Percentiles rank a stretch among this genome's conserved stretches.
Evolutionary conservation across 768 basidiomycete genomes (phyloP).

Genomic region (Termitomyces sp.): DNA sequence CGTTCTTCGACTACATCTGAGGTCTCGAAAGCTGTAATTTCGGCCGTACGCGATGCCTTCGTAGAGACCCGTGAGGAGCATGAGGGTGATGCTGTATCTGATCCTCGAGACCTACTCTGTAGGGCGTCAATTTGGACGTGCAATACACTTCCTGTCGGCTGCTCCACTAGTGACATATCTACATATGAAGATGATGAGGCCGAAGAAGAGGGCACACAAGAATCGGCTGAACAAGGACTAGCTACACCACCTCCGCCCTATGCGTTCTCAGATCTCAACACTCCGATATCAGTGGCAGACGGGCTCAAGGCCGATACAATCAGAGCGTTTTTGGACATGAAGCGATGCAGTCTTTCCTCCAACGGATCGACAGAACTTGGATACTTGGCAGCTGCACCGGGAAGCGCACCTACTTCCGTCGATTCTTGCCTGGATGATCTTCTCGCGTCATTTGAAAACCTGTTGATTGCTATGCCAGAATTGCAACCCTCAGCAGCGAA

Average conservation of each 20-base stretch:
- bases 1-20: constrained; percentile 4
- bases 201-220: constrained; percentile 9
- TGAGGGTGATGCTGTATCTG: constrained; percentile 2
- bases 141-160: not conserved
- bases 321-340: not conserved
- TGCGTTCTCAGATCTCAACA: constrained; percentile 1
- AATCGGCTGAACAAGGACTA: not conserved
- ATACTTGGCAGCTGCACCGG: constrained; percentile 1
- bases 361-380: constrained; percentile 6
- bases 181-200: constrained; percentile 4
- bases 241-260: constrained; percentile 14
- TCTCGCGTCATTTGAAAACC: constrained; percentile 15
- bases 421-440: constrained; percentile 15
- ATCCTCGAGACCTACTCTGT: constrained; percentile 13
- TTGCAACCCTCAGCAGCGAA: constrained; percentile 1
- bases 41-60: constrained; percentile 14
- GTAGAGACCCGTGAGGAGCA: constrained; percentile 1
- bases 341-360: not conserved
- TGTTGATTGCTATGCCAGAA: constrained; percentile 13
- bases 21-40: constrained; percentile 9
- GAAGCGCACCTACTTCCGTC: constrained; percentile 3
- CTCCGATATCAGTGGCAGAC: not conserved
- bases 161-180: not conserved
- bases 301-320: not conserved
- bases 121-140: constrained; percentile 16